A percentile compares a stretch with the other conserved stretches of the same genome.
Conservation (phyloP, 306 rosid genomes). For the Fragaria iinumae region DNA sequence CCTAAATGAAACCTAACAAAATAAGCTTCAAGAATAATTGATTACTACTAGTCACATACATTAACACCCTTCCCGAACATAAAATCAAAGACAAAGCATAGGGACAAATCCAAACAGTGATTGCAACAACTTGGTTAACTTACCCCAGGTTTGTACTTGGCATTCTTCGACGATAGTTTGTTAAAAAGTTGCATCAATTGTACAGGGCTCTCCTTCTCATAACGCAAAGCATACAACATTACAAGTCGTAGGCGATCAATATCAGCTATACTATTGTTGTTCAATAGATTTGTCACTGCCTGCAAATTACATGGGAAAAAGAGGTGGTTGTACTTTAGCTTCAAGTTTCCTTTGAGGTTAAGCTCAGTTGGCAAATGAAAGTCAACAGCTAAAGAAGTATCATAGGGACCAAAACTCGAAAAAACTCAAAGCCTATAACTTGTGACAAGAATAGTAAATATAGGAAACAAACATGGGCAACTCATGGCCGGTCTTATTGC, state of each 20-base stretch:
- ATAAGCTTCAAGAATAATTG: neutral
- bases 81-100: neutral
- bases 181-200: constrained; percentile 53
- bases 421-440: constrained; percentile 3
- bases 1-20: neutral
- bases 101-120: neutral
- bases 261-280: constrained; percentile 72
- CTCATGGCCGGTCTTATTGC: neutral
- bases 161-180: constrained; percentile 19
- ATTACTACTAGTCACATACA: neutral
- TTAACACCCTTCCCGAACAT: neutral
- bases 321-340: constrained; percentile 13
- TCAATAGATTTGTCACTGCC: constrained; percentile 78
- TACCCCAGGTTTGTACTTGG: constrained; percentile 29
- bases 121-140: neutral
- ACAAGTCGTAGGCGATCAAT: constrained; percentile 73
- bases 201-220: constrained; percentile 93
- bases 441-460: neutral
- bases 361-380: constrained; percentile 10
- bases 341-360: neutral
- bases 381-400: constrained; percentile 4
- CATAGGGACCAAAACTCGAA: neutral
- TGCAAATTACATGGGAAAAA: constrained; percentile 42
- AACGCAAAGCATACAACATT: constrained; percentile 89
- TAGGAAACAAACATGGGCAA: neutral